phyloP scores from a whole-genome alignment of 2,329 filamentous ascomycete genomes.

The Penicillium sp. region DNA sequence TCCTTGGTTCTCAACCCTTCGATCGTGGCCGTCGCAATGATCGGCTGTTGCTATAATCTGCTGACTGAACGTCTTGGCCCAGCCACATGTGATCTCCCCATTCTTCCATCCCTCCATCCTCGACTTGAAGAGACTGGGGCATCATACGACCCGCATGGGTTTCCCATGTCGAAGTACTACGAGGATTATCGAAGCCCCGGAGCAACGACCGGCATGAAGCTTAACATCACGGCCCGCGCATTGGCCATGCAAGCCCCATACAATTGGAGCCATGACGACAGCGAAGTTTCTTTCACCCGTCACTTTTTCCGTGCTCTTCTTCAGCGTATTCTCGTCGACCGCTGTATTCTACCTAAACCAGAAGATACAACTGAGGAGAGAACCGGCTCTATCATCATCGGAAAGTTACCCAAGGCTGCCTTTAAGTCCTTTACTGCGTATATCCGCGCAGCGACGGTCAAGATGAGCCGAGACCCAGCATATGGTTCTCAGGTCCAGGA shows the following conservation, averaged over 20 bases:
- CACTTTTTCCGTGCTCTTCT: constrained; percentile 92
- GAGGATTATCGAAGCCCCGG: constrained; percentile 58
- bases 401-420: constrained; percentile 77
- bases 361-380: constrained; percentile 38
- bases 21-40: constrained; percentile 88
- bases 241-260: constrained; percentile 96
- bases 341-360: constrained; percentile 69
- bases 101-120: constrained; percentile 73
- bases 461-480: constrained; percentile 67
- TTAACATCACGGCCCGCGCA: constrained; percentile 97
- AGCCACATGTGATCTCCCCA: constrained; percentile 83
- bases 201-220: constrained; percentile 65
- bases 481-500: constrained; percentile 65
- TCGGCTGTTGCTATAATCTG: constrained; percentile 98
- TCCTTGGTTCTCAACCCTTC: constrained; percentile 82
- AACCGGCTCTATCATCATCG: constrained; percentile 78
- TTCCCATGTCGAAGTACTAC: constrained; percentile 83
- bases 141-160: constrained; percentile 84
- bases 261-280: constrained; percentile 85
- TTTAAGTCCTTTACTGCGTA: constrained; percentile 78
- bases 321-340: constrained; percentile 90
- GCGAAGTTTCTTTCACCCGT: constrained; percentile 84
- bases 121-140: constrained; percentile 71
- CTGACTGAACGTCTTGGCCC: constrained; percentile 87
- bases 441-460: constrained; percentile 77